Evolutionary conservation across 2,329 filamentous ascomycete genomes (phyloP), one percentile per base, ranked within the genome.

Genomic region (Stagonosporopsis vannaccii): DNA sequence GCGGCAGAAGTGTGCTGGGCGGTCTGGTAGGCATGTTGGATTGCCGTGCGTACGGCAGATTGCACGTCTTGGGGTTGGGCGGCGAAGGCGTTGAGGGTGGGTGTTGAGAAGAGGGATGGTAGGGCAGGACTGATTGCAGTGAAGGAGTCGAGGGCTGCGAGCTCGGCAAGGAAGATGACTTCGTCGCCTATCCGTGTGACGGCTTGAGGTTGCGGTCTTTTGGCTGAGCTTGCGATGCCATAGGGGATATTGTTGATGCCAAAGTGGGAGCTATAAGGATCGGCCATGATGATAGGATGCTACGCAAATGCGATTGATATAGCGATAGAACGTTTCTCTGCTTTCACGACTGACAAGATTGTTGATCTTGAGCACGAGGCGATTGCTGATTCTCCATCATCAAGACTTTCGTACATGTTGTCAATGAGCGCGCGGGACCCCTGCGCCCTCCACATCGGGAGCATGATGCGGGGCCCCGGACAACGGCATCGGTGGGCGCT

Each of bases 151-250:
- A 69, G 46, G 1, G 70, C 57, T 17, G 75, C 71, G 15, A 85
- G 67, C 5, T 78, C 77, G 1, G 74, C 72, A 0, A 87, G 76
- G 60, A 85, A 86, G 30, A 87, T 73, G 0, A 86, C 80, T 5
- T 74, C 73, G 48, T 86, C 78, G 9, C 76, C 70, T 11, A 85
- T 70, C 35, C 84, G 78, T 0, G 84, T 86, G 1, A 76, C 84
- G 40, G 78, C 79, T 54, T 80, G 77, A 28, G 77, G 80, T 3
- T 57, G 32, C 20, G 65, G 28, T 28, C 61, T 60, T 35, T 36
- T 62, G 2, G 56, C 23, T 0, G 70, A 73, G 47, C 60, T 68
- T 19, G 68, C 71, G 26, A 74, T 65, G 13, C 71, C 71, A 22
- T 70, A 74, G 4, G 70, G 70, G 30, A 74, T 69, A 58, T 73